Base-by-base conservation (phyloP, 2,329 filamentous ascomycete genomes). In the Colletotrichum lentis region DNA sequence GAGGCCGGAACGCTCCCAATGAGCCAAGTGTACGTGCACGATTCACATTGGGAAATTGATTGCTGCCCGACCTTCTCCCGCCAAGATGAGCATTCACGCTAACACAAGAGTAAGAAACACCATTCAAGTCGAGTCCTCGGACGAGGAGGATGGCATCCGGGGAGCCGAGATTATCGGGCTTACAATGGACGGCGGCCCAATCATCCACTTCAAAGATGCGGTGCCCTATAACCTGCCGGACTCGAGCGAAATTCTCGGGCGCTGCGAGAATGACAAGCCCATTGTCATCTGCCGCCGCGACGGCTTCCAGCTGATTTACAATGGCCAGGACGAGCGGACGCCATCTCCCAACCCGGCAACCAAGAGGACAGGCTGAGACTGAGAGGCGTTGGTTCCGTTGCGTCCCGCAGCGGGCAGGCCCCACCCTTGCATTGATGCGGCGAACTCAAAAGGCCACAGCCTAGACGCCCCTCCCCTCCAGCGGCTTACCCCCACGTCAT, bases 101-200 rank as follows among this genome's bases (percentile, higher is more conserved):
- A 73, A 72, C 72, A 69, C 39, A 64, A 60, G 22, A 7, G 12
- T 14, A 59, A 77, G 77, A 64, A 80, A 81, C 73, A 81, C 79
- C 3, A 78, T 81, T 43, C 24, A 71, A 52, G 61, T 55, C 61
- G 55, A 72, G 55, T 52, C 75, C 74, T 55, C 77, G 70, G 58
- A 75, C 7, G 76, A 77, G 1, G 70, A 74, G 27, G 73, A 75
- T 6, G 78, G 73, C 52, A 74, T 65, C 37, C 72, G 71, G 64
- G 61, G 70, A 41, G 76, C 74, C 57, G 73, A 79, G 31, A 78
- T 84, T 4, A 75, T 84, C 50, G 82, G 82, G 46, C 81, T 82
- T 71, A 82, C 81, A 1, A 74, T 82, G 11, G 77, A 80, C 5
- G 82, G 82, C 16, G 80, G 80, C 3, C 82, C 82, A 3, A 84